These are phyloP conservation scores for Pestalotiopsis fici DNA, from an alignment of 2,329 filamentous ascomycete genomes.

Conservation along the genomic window DNA sequence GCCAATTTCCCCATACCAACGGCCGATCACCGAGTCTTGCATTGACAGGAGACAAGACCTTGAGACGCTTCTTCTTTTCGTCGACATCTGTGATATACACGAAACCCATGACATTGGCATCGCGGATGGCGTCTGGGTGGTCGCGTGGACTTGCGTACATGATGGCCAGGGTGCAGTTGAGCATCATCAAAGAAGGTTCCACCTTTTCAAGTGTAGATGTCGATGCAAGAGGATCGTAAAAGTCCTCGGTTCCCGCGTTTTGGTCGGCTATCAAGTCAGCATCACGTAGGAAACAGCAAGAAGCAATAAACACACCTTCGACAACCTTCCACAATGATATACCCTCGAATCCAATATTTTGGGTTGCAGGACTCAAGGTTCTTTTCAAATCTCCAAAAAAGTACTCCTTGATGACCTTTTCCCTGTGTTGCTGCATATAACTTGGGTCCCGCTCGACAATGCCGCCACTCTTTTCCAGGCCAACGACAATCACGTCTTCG, in stretches of 20 bases:
- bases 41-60: slow-evolving; percentile 76
- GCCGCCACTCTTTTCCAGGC: slow-evolving; percentile 82
- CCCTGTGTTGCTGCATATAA: slow-evolving; percentile 73
- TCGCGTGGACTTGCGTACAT: slow-evolving; percentile 76
- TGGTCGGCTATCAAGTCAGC: slow-evolving; percentile 3
- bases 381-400: slow-evolving; percentile 85
- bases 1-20: slow-evolving; percentile 83
- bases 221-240: slow-evolving; percentile 21
- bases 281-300: not conserved
- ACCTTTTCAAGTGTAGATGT: slow-evolving; percentile 57
- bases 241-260: slow-evolving; percentile 21
- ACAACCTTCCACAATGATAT: slow-evolving; percentile 73
- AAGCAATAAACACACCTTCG: slow-evolving; percentile 49
- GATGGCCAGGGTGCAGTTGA: slow-evolving; percentile 82
- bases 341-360: slow-evolving; percentile 76
- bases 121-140: slow-evolving; percentile 70
- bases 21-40: slow-evolving; percentile 79
- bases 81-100: slow-evolving; percentile 93
- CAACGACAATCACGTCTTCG: slow-evolving; percentile 74
- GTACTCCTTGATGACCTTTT: slow-evolving; percentile 83
- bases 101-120: slow-evolving; percentile 87
- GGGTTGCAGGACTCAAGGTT: slow-evolving; percentile 83
- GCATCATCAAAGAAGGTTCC: slow-evolving; percentile 66
- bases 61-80: slow-evolving; percentile 59
- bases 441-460: slow-evolving; percentile 74